These are phyloP conservation scores for Hura crepitans DNA, from an alignment of 441 rosid species.

Conservation along the genomic window DNA sequence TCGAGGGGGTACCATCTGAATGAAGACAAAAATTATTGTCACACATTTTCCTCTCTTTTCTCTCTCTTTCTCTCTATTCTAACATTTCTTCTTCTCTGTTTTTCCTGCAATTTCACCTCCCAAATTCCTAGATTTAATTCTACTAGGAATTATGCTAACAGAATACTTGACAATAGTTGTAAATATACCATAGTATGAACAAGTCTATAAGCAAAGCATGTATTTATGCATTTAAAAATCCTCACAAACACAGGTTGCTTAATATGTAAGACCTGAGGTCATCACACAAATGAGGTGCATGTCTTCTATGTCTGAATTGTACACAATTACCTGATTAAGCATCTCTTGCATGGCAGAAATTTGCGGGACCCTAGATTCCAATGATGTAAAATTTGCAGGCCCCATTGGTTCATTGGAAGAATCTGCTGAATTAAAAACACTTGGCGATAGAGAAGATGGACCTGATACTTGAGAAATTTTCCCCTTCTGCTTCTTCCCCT, in stretches of 20 bases:
- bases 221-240: not conserved
- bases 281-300: not conserved
- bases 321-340: constrained; percentile 64
- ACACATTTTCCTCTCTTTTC: too few relatives aligned
- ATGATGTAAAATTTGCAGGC: constrained; percentile 34
- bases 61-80: too few relatives aligned
- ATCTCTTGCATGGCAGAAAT: constrained; percentile 51
- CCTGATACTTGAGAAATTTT: constrained; percentile 48
- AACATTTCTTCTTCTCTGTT: too few relatives aligned
- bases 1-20: too few relatives aligned
- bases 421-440: constrained; percentile 50
- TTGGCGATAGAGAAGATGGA: constrained; percentile 48
- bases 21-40: too few relatives aligned
- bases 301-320: not conserved
- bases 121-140: too few relatives aligned
- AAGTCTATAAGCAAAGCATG: not conserved
- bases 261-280: not conserved
- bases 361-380: constrained; percentile 43
- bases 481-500: constrained; percentile 57
- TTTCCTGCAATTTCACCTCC: too few relatives aligned
- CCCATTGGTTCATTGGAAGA: constrained; percentile 41
- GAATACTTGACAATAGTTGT: too few relatives aligned
- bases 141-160: too few relatives aligned
- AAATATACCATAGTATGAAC: not conserved
- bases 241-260: not conserved